These are phyloP conservation scores for Mycena metata DNA, from an alignment of 768 basidiomycete species.

Conservation along the genomic window DNA sequence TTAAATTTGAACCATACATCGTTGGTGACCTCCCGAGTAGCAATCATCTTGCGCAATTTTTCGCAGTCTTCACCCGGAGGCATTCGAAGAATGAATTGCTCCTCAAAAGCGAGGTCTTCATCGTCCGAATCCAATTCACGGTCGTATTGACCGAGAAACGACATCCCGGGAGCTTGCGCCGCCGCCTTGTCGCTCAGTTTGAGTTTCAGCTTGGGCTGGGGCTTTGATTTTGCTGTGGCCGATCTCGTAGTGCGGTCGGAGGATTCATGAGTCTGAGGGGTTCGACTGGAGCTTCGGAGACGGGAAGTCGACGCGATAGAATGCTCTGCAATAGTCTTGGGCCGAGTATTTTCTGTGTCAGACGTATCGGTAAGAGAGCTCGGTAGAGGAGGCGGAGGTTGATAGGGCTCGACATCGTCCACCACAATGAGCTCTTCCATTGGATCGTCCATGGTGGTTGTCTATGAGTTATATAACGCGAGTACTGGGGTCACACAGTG, in stretches of 20 bases:
- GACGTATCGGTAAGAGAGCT: constrained; percentile 14
- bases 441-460: constrained; percentile 25
- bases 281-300: constrained; percentile 34
- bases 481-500: too few relatives aligned
- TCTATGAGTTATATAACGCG: too few relatives aligned
- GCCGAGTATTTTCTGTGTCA: constrained; percentile 11
- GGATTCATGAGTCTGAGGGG: constrained; percentile 47
- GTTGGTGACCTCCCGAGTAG: constrained; percentile 79
- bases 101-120: constrained; percentile 95
- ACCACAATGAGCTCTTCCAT: constrained; percentile 42
- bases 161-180: constrained; percentile 86
- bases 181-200: constrained; percentile 89
- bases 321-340: constrained; percentile 25
- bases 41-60: constrained; percentile 84
- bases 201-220: constrained; percentile 86
- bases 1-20: constrained; percentile 99
- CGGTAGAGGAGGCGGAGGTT: neutral
- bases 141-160: constrained; percentile 92
- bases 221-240: constrained; percentile 60
- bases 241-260: constrained; percentile 72
- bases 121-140: constrained; percentile 96
- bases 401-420: constrained; percentile 38
- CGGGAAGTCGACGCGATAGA: constrained; percentile 34
- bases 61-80: constrained; percentile 88
- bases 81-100: constrained; percentile 94